Evolutionary conservation across 2,329 filamentous ascomycete genomes (phyloP).

Genomic region (Colletotrichum sp.): DNA sequence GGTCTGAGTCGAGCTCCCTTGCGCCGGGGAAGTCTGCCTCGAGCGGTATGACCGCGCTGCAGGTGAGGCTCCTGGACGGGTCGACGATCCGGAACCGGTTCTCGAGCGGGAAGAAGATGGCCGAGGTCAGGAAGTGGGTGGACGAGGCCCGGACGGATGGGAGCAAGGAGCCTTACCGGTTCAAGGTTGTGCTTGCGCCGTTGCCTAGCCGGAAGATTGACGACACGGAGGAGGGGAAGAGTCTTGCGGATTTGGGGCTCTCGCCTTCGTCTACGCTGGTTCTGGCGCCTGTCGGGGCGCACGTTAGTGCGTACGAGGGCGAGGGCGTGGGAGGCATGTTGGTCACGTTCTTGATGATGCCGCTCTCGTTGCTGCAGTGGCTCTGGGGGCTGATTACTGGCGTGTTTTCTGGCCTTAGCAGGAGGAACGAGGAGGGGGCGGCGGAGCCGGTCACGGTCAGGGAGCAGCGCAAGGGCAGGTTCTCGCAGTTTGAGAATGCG

Average conservation of each 20-base stretch:
- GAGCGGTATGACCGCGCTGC: constrained; percentile 58
- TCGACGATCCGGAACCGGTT: constrained; percentile 79
- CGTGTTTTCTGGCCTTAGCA: constrained; percentile 30
- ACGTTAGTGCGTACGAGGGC: constrained; percentile 45
- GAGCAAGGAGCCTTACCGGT: constrained; percentile 70
- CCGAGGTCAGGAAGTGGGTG: constrained; percentile 78
- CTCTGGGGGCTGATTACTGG: constrained; percentile 33
- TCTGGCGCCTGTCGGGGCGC: constrained; percentile 70
- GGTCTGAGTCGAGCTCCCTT: constrained; percentile 36
- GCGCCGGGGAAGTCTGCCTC: constrained; percentile 28
- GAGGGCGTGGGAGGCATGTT: constrained; percentile 22
- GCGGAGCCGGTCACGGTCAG: constrained; percentile 29
- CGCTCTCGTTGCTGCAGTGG: constrained; percentile 36
- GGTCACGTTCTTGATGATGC: constrained; percentile 3
- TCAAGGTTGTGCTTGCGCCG: constrained; percentile 84
- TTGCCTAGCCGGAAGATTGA: constrained; percentile 77
- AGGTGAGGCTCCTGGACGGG: constrained; percentile 85
- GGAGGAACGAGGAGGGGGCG: background rate
- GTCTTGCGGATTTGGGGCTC: constrained; percentile 73
- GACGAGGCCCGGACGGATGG: constrained; percentile 65
- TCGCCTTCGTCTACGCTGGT: constrained; percentile 83
- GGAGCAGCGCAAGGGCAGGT: constrained; percentile 25
- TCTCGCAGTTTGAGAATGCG: constrained; percentile 52
- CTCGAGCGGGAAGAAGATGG: constrained; percentile 63
- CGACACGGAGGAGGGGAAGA: constrained; percentile 73